Conservation (phyloP, 139 green algal species). For the Chlorella sp. region DNA sequence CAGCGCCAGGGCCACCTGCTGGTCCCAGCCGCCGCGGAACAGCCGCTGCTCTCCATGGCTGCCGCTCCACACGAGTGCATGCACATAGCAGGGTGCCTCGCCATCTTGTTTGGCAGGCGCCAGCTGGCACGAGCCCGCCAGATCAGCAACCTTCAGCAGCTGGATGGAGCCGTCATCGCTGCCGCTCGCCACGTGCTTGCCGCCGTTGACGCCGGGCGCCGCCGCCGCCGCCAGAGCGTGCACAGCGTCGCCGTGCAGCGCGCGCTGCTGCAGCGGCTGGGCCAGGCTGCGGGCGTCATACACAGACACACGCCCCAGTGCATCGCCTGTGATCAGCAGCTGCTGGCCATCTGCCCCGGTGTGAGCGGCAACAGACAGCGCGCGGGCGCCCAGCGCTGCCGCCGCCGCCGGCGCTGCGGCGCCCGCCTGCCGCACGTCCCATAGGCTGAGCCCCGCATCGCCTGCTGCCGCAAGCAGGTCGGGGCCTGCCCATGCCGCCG, state of each 20-base stretch:
- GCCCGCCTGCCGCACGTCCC: conserved; percentile 4
- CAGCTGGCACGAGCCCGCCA: conserved; percentile 1
- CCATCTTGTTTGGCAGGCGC: not conserved
- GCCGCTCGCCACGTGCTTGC: not conserved
- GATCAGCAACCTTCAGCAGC: not conserved
- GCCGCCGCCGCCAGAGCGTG: conserved; percentile 4
- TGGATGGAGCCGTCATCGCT: conserved; percentile 16
- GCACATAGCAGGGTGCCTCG: conserved; percentile 7
- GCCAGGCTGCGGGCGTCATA: conserved; percentile 4
- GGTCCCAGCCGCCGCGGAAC: conserved; percentile 23
- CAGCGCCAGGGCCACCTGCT: not conserved
- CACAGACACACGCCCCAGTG: not conserved
- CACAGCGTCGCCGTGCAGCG: conserved; percentile 23
- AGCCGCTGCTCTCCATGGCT: not conserved
- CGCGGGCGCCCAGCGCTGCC: conserved; percentile 1
- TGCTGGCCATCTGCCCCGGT: not conserved
- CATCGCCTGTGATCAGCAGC: conserved; percentile 16
- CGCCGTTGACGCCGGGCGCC: not conserved
- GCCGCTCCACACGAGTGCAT: conserved; percentile 1
- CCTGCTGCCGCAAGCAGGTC: not conserved
- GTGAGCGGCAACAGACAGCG: not conserved
- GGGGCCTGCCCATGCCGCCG: not conserved
- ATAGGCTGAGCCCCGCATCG: not conserved
- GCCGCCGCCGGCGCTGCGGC: not conserved
- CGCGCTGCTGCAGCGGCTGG: not conserved